phyloP scores from a whole-genome alignment of 345 rosid species.

The Linum tenue region DNA sequence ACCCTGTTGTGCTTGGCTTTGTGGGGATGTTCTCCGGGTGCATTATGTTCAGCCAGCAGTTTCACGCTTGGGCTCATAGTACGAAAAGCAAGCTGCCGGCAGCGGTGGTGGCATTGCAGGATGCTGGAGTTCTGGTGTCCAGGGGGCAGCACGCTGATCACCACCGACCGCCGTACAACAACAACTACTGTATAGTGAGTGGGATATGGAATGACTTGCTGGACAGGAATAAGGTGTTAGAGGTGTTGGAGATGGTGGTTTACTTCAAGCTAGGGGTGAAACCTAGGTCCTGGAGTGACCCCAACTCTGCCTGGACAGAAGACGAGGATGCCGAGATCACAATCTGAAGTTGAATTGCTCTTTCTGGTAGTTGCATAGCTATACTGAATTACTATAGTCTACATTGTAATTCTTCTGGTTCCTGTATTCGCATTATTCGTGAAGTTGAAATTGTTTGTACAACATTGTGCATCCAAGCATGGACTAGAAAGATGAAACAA shows the following conservation, averaged over 20 bases:
- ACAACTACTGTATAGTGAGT: conserved; percentile 82
- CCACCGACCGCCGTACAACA: conserved; percentile 73
- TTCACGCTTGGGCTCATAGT: conserved; percentile 94
- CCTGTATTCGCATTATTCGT: too few relatives aligned
- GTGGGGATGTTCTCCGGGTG: conserved; percentile 51
- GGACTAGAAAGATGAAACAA: not conserved
- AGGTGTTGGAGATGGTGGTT: conserved; percentile 65
- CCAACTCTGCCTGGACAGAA: conserved; percentile 56
- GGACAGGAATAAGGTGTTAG: conserved; percentile 56
- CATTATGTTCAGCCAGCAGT: conserved; percentile 87
- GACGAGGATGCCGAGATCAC: conserved; percentile 11
- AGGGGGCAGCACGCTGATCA: conserved; percentile 59
- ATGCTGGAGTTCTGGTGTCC: conserved; percentile 58
- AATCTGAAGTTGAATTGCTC: too few relatives aligned
- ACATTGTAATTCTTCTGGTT: too few relatives aligned
- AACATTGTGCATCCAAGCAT: not conserved
- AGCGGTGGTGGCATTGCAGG: conserved; percentile 56
- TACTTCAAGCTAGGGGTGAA: conserved; percentile 46
- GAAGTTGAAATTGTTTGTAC: too few relatives aligned
- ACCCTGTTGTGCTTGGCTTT: conserved; percentile 45
- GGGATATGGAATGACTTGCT: conserved; percentile 67
- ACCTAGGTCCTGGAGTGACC: conserved; percentile 84
- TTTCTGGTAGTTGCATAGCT: too few relatives aligned
- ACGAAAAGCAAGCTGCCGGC: conserved; percentile 78
- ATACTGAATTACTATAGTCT: too few relatives aligned